Evolutionary conservation across 2,329 filamentous ascomycete species (phyloP), one percentile per base, ranked within the genome.

Genomic region (Daldinia eschscholtzii): DNA sequence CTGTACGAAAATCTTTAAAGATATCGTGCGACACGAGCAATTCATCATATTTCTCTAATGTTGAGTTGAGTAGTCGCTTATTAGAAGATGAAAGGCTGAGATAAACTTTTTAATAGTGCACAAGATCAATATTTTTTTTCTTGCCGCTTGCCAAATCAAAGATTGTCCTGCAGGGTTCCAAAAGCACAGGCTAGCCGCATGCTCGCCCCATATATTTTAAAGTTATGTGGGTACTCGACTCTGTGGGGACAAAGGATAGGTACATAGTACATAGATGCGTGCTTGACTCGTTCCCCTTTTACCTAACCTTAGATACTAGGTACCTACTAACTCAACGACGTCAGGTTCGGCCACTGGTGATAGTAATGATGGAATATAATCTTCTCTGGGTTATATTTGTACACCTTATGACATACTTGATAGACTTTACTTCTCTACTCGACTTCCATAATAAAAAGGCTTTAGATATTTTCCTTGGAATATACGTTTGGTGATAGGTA

Each of bases 1-100:
- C 67, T 81, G 82, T 12, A 86, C 76, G 65, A 88, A 87, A n/a
- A 83, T 79, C 61, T 80, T 79, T 72, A 86, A 75, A 7, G 85
- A 80, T 33, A 80, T 78, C 6, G 78, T 80, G 65, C 83, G 82
- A 68, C 85, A 88, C 23, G 81, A 76, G 74, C 85, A 87, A 68
- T 75, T 80, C 85, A 87, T 87, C 55, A 68, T 75, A 68, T 58
- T 39, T 9, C 10, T 60, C 10, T 10, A 39, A 18, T 18, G 37
- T 26, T 10, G 41, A 41, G 33, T 56, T 56, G 26, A 28, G 37
- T 39, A 18, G 20, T 35, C 53, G 39, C 12, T 28, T 28, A 13
- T 39, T 26, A 55, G 13, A 15, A 57, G 39, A 50, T 15, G 60
- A 15, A 52, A 52, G 15, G 18, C 48, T 60, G 30, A 61, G 18